Conservation (phyloP, 2,329 filamentous ascomycete genomes). For the Aspergillaceae sp. region DNA sequence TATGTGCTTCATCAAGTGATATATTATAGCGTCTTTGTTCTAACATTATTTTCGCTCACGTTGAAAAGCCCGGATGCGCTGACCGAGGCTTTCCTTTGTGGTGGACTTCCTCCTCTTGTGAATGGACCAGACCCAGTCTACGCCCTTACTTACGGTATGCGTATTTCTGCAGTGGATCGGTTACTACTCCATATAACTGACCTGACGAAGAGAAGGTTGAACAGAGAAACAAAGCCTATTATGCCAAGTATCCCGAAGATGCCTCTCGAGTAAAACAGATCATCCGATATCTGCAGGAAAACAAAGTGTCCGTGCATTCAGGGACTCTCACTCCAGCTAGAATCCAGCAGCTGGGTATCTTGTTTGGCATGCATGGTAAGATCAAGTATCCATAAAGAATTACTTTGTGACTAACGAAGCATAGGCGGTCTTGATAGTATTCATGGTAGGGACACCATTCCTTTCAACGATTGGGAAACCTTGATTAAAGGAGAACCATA, state of each 20-base stretch:
- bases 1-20: conserved; percentile 20
- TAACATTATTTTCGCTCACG: neutral
- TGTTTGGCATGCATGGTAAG: conserved; percentile 65
- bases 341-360: conserved; percentile 68
- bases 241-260: conserved; percentile 78
- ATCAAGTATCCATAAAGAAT: neutral
- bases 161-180: neutral
- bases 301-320: conserved; percentile 58
- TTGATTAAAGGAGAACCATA: conserved; percentile 12
- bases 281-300: conserved; percentile 53
- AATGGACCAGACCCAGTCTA: conserved; percentile 68
- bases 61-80: conserved; percentile 57
- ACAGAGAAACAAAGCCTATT: conserved; percentile 69
- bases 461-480: neutral
- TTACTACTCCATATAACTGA: conserved; percentile 7
- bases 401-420: conserved; percentile 7
- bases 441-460: conserved; percentile 44
- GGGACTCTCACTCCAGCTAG: conserved; percentile 64
- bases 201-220: conserved; percentile 47
- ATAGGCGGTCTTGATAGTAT: conserved; percentile 60
- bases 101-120: conserved; percentile 71
- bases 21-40: neutral
- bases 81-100: conserved; percentile 73
- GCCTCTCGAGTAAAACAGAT: conserved; percentile 58
- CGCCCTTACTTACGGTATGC: conserved; percentile 51